Conservation (phyloP, 2,329 filamentous ascomycete genomes). For the Verticillium isaacii region DNA sequence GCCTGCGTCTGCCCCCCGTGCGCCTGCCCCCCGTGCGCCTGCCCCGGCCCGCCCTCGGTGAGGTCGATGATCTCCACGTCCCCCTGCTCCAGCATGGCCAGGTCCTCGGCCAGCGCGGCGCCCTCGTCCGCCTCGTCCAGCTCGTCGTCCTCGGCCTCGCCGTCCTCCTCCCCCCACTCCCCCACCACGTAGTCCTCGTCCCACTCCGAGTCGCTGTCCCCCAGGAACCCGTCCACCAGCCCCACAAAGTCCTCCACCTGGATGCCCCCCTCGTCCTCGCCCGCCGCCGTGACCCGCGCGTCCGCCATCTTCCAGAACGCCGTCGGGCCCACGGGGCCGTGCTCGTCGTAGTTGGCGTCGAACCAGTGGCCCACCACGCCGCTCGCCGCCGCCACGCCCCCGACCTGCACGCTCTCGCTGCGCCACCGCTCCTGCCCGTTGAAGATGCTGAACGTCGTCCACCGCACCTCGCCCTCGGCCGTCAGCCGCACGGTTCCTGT, state of each 20-base stretch:
- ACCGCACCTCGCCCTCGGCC: slow-evolving; percentile 65
- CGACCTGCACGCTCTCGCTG: slow-evolving; percentile 72
- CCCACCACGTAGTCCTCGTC: slow-evolving; percentile 16
- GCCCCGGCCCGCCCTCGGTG: neutral
- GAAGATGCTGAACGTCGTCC: slow-evolving; percentile 64
- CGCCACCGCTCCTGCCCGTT: slow-evolving; percentile 66
- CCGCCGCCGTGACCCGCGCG: slow-evolving; percentile 21
- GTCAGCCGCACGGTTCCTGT: slow-evolving; percentile 61
- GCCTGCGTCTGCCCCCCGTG: neutral
- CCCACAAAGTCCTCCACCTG: slow-evolving; percentile 13
- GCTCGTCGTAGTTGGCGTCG: slow-evolving; percentile 63
- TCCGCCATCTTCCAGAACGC: slow-evolving; percentile 66
- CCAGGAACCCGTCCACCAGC: slow-evolving; percentile 15
- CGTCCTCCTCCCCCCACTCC: slow-evolving; percentile 21
- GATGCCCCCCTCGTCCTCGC: slow-evolving; percentile 11
- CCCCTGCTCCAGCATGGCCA: slow-evolving; percentile 5
- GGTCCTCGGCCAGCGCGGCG: slow-evolving; percentile 17
- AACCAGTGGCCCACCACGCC: slow-evolving; percentile 76
- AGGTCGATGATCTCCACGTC: slow-evolving; percentile 10
- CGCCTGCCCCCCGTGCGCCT: neutral
- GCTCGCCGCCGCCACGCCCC: slow-evolving; percentile 58
- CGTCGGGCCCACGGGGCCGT: slow-evolving; percentile 69
- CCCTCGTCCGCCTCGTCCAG: slow-evolving; percentile 18
- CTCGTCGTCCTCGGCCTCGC: slow-evolving; percentile 21
- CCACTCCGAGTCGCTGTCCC: slow-evolving; percentile 16